Percentiles rank a stretch among this genome's conserved stretches.
phyloP scores from a whole-genome alignment of 2,329 filamentous ascomycete species.

The Ascocoryne sarcoides region DNA sequence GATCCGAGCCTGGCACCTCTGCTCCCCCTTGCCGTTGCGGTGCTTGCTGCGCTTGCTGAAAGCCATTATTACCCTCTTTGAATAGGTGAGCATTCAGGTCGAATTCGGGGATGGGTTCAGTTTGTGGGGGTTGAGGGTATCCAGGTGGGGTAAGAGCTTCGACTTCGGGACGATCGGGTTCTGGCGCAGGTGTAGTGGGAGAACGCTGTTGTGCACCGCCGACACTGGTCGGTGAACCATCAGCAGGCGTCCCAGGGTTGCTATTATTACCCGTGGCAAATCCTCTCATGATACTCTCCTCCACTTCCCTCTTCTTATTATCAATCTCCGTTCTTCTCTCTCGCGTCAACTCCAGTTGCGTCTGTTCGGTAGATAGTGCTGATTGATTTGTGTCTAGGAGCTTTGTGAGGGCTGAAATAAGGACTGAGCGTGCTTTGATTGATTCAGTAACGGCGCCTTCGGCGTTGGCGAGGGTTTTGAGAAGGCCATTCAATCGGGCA shows the following conservation, averaged over 20 bases:
- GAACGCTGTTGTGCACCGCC: slow-evolving; percentile 22
- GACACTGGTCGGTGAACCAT: slow-evolving; percentile 33
- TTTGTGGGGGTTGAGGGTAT: slow-evolving; percentile 36
- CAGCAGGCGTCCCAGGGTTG: slow-evolving; percentile 39
- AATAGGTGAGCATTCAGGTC: slow-evolving; percentile 27
- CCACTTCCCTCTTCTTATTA: slow-evolving; percentile 76
- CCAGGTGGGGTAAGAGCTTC: slow-evolving; percentile 81
- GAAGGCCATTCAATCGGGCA: slow-evolving; percentile 77
- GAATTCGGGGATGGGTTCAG: slow-evolving; percentile 27
- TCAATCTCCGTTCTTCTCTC: slow-evolving; percentile 67
- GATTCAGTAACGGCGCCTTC: slow-evolving; percentile 84
- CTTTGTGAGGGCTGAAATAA: slow-evolving; percentile 76
- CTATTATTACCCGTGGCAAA: slow-evolving; percentile 48
- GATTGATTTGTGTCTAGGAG: slow-evolving; percentile 66
- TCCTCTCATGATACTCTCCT: slow-evolving; percentile 82
- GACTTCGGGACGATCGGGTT: slow-evolving; percentile 67
- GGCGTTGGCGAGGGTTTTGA: slow-evolving; percentile 80
- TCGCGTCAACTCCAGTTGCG: slow-evolving; percentile 52
- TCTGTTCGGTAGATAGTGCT: slow-evolving; percentile 62
- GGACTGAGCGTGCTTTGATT: slow-evolving; percentile 71
- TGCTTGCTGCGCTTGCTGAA: slow-evolving; percentile 1
- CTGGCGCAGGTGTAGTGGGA: slow-evolving; percentile 40
- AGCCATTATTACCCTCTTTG: slow-evolving; percentile 24
- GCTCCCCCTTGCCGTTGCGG: not conserved
- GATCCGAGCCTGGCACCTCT: slow-evolving; percentile 28